Conservation (phyloP, 768 basidiomycete species). For the Lactarius tabidus region DNA sequence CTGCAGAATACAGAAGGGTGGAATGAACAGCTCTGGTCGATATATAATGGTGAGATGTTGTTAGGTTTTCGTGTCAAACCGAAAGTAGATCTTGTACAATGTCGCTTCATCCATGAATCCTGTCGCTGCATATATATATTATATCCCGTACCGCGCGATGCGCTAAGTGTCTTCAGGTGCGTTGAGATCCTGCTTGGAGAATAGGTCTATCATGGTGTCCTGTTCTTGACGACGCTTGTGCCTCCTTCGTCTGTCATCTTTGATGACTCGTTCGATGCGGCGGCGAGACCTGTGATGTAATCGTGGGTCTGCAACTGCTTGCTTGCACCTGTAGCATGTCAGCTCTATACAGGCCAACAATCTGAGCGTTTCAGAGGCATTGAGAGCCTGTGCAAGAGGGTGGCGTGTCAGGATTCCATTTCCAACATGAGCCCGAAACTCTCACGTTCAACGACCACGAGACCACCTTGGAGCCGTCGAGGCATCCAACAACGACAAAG, state of each 20-base stretch:
- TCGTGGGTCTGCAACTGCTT: slow-evolving; percentile 64
- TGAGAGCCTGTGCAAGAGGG: slow-evolving; percentile 54
- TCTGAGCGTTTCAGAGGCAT: slow-evolving; percentile 78
- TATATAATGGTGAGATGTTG: neutral
- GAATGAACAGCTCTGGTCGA: slow-evolving; percentile 2
- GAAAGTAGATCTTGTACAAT: slow-evolving; percentile 23
- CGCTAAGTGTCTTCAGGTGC: slow-evolving; percentile 18
- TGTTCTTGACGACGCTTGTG: slow-evolving; percentile 82
- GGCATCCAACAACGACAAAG: slow-evolving; percentile 78
- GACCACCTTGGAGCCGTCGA: slow-evolving; percentile 67
- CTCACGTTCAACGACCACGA: slow-evolving; percentile 84
- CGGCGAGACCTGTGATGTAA: slow-evolving; percentile 60
- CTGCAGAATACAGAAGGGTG: slow-evolving; percentile 10
- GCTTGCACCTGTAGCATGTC: slow-evolving; percentile 74
- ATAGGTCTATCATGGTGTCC: slow-evolving; percentile 76
- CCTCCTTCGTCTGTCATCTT: slow-evolving; percentile 75
- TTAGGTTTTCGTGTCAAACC: slow-evolving; percentile 15
- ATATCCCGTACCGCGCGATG: neutral
- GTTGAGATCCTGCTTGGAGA: slow-evolving; percentile 50
- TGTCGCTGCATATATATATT: slow-evolving; percentile 5
- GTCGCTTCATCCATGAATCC: slow-evolving; percentile 22
- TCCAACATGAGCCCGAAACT: slow-evolving; percentile 4
- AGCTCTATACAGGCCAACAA: slow-evolving; percentile 81
- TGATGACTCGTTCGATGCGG: slow-evolving; percentile 75
- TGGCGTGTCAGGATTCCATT: slow-evolving; percentile 9